phyloP scores from a whole-genome alignment of 805 yeast genomes.

The Lipomyces lipofer region DNA sequence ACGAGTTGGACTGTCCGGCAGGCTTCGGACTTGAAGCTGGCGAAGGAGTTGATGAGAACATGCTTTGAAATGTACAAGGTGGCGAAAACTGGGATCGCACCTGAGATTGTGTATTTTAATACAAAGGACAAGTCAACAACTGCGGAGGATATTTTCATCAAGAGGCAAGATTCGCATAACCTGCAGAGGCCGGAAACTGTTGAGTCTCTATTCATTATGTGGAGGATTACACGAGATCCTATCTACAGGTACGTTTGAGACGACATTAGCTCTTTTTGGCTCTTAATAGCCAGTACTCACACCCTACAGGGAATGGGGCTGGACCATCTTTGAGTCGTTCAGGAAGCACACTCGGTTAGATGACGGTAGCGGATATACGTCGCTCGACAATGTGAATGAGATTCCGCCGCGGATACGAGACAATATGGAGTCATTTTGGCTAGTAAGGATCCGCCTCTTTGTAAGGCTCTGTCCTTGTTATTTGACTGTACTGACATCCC shows the following conservation, averaged over 20 bases:
- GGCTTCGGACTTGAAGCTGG: slow-evolving; percentile 67
- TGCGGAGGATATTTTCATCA: slow-evolving; percentile 61
- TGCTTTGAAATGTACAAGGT: slow-evolving; percentile 84
- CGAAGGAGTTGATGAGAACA: slow-evolving; percentile 70
- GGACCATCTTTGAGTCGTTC: slow-evolving; percentile 76
- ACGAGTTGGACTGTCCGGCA: slow-evolving; percentile 56
- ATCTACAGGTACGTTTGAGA: slow-evolving; percentile 44
- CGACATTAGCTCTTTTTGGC: slow-evolving; percentile 49
- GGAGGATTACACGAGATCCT: slow-evolving; percentile 74
- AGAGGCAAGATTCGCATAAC: slow-evolving; percentile 74
- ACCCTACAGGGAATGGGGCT: slow-evolving; percentile 91
- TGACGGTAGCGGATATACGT: slow-evolving; percentile 54
- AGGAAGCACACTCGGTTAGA: slow-evolving; percentile 55
- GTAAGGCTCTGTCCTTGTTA: not conserved
- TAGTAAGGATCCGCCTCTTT: too few relatives aligned
- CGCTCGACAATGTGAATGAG: slow-evolving; percentile 64
- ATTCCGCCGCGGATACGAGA: slow-evolving; percentile 57
- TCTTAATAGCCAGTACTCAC: too few relatives aligned
- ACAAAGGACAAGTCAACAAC: slow-evolving; percentile 45
- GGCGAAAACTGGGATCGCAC: slow-evolving; percentile 74
- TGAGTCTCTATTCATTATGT: slow-evolving; percentile 78
- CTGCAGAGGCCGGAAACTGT: slow-evolving; percentile 93
- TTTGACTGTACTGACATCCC: not conserved
- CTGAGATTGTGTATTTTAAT: slow-evolving; percentile 87
- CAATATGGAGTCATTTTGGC: slow-evolving; percentile 90